These are phyloP conservation scores for Orbilia javanica DNA, from an alignment of 2,329 filamentous ascomycete species.

Conservation along the genomic window DNA sequence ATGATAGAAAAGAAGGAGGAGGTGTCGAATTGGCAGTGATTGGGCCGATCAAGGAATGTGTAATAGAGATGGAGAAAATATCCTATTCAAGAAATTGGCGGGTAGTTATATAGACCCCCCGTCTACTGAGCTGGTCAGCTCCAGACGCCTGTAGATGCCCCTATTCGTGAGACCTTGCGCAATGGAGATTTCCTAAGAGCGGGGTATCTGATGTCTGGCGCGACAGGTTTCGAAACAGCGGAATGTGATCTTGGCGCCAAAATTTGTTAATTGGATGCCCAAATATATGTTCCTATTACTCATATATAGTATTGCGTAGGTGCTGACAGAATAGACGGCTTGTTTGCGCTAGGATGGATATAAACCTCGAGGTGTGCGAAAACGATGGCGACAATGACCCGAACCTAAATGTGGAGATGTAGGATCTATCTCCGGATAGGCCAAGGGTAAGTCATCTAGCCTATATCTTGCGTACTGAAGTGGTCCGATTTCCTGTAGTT, in stretches of 20 bases:
- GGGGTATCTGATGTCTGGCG: constrained; percentile 18
- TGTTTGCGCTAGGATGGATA: constrained; percentile 22
- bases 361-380: constrained; percentile 36
- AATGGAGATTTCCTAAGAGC: constrained; percentile 15
- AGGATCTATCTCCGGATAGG: constrained; percentile 38
- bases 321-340: constrained; percentile 15
- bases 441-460: constrained; percentile 35
- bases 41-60: background rate
- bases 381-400: constrained; percentile 33
- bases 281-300: constrained; percentile 28
- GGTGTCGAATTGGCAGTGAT: background rate
- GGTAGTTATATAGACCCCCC: constrained; percentile 24
- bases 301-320: constrained; percentile 37
- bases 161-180: background rate
- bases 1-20: background rate
- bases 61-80: constrained; percentile 22
- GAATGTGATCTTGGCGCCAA: constrained; percentile 16
- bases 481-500: constrained; percentile 13
- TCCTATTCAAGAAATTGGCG: background rate
- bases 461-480: constrained; percentile 24
- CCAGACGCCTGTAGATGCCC: constrained; percentile 26
- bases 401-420: constrained; percentile 30
- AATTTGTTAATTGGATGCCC: constrained; percentile 11
- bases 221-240: background rate
- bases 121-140: constrained; percentile 26